Percentiles rank a stretch among this genome's conserved stretches.
These are phyloP conservation scores for Suillus ampliporus DNA, from an alignment of 768 basidiomycete species.

Conservation along the genomic window DNA sequence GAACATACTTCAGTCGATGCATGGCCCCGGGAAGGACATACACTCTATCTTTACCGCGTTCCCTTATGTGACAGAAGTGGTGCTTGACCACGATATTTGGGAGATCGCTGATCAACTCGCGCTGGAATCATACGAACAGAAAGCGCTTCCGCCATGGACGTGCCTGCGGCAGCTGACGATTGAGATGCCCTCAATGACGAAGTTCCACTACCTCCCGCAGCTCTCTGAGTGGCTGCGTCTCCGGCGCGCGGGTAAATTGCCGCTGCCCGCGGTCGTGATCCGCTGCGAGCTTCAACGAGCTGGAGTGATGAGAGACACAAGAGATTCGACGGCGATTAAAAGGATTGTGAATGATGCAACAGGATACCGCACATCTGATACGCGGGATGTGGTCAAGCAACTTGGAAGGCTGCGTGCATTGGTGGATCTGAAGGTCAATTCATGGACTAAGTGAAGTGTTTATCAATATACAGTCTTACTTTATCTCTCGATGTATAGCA, in stretches of 20 bases:
- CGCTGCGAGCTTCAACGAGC: background rate
- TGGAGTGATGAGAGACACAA: background rate
- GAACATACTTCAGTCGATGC: background rate
- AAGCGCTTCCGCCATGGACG: background rate
- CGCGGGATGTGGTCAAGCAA: background rate
- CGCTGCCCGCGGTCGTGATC: background rate
- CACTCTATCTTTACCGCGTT: background rate
- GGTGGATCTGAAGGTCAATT: background rate
- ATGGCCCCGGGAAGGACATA: background rate
- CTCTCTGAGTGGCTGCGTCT: background rate
- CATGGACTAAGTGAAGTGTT: background rate
- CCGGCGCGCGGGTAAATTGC: background rate
- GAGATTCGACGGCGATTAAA: background rate
- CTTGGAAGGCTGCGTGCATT: background rate
- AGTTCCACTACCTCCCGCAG: background rate
- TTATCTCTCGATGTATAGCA: too few species aligned
- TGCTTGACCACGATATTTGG: background rate
- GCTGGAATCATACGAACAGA: background rate
- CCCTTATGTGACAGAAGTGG: background rate
- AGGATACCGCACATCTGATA: background rate
- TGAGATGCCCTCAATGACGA: background rate
- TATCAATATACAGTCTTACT: background rate
- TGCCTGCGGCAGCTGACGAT: background rate
- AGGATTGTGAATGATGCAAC: constrained; percentile 1
- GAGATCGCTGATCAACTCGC: background rate